Evolutionary conservation across 768 basidiomycete species (phyloP).

Genomic region (Suillus ampliporus): DNA sequence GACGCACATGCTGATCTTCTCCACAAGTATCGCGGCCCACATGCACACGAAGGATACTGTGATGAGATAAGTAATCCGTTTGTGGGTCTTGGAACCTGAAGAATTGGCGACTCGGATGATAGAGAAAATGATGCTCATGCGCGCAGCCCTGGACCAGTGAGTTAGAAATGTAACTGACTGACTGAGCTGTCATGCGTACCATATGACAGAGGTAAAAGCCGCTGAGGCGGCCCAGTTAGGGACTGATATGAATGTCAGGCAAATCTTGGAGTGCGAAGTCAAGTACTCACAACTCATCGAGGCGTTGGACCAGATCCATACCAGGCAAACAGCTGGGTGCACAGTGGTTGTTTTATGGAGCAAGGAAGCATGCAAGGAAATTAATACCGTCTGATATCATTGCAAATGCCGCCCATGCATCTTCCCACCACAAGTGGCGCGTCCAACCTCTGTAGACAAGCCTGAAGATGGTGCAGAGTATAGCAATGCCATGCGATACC

Average conservation of each 20-base stretch:
- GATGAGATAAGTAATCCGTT: conserved; percentile 5
- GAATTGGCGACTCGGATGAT: not conserved
- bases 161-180: not conserved
- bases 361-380: not conserved
- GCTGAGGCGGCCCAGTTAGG: not conserved
- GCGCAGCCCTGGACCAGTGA: conserved; percentile 7
- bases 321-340: not conserved
- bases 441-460: conserved; percentile 3
- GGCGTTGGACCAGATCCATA: not conserved
- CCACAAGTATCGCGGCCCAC: not conserved
- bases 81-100: not conserved
- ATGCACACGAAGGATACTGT: conserved; percentile 2
- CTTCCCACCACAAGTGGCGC: conserved; percentile 3
- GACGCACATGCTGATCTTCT: conserved; percentile 1
- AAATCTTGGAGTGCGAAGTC: not conserved
- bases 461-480: not conserved
- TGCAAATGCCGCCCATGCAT: conserved; percentile 3
- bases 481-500: not conserved
- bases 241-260: not conserved
- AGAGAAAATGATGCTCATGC: conserved; percentile 13
- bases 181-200: not conserved
- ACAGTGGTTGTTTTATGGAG: not conserved
- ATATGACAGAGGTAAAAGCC: not conserved
- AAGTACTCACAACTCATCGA: not conserved
- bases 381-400: not conserved